phyloP scores from a whole-genome alignment of 2,329 filamentous ascomycete genomes.

The Ophiostoma pallidulum region DNA sequence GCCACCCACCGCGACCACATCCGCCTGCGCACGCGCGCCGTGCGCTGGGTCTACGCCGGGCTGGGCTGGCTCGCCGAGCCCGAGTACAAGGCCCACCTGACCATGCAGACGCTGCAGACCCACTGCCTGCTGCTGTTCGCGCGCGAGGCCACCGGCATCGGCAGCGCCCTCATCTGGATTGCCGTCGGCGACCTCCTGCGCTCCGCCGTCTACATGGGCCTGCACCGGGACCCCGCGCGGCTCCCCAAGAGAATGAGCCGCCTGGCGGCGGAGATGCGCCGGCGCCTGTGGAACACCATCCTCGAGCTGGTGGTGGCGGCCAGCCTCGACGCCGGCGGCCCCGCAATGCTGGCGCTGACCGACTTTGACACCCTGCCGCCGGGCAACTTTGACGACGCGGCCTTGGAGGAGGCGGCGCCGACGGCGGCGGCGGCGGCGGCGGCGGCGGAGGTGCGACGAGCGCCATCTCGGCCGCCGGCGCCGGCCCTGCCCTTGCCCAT shows the following conservation, averaged over 20 bases:
- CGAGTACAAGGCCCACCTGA: slow-evolving; percentile 39
- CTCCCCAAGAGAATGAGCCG: slow-evolving; percentile 27
- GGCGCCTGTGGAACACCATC: slow-evolving; percentile 44
- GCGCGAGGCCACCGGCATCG: slow-evolving; percentile 32
- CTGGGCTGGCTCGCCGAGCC: slow-evolving; percentile 38
- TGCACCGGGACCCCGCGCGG: slow-evolving; percentile 37
- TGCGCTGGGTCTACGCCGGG: slow-evolving; percentile 44
- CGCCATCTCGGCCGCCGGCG: too few relatives aligned
- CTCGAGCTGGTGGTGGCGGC: slow-evolving; percentile 37
- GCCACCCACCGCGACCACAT: slow-evolving; percentile 36
- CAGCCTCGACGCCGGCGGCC: slow-evolving; percentile 35
- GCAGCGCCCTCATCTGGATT: slow-evolving; percentile 38
- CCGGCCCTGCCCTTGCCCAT: too few relatives aligned
- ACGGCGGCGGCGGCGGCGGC: not conserved
- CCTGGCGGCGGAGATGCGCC: slow-evolving; percentile 34
- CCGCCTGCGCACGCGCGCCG: slow-evolving; percentile 32
- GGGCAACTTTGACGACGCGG: slow-evolving; percentile 40
- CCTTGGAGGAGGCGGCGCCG: slow-evolving; percentile 25
- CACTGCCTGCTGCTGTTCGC: slow-evolving; percentile 42
- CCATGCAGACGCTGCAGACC: slow-evolving; percentile 39
- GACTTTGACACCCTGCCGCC: slow-evolving; percentile 42
- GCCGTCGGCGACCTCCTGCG: slow-evolving; percentile 34
- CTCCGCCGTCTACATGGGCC: slow-evolving; percentile 38
- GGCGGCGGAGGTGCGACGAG: not conserved
- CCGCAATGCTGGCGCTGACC: slow-evolving; percentile 32